These are phyloP conservation scores for Amanita jacksonii DNA, from an alignment of 768 basidiomycete species.

Conservation along the genomic window DNA sequence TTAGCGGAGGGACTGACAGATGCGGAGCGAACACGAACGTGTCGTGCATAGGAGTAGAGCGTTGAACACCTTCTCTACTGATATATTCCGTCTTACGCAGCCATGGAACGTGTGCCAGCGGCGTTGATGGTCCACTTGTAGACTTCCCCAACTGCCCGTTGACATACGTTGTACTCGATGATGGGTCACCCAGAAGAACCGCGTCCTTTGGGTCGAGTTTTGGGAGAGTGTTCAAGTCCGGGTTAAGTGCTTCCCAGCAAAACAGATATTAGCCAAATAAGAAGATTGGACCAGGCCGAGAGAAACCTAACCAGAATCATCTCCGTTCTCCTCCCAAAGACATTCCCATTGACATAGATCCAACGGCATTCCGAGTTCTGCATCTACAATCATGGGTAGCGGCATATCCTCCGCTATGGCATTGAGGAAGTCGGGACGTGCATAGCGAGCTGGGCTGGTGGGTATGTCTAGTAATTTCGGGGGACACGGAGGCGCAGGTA, in stretches of 20 bases:
- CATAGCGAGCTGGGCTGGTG: constrained; percentile 85
- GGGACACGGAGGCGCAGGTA: constrained; percentile 94
- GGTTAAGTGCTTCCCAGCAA: constrained; percentile 41
- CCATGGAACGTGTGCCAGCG: constrained; percentile 74
- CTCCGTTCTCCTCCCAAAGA: constrained; percentile 73
- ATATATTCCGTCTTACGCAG: constrained; percentile 89
- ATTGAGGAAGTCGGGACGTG: constrained; percentile 76
- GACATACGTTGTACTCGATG: constrained; percentile 34
- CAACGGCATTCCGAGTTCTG: constrained; percentile 93
- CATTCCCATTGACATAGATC: constrained; percentile 79
- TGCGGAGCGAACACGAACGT: constrained; percentile 31
- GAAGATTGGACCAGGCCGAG: not conserved
- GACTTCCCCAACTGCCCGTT: constrained; percentile 27
- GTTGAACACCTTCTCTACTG: constrained; percentile 44
- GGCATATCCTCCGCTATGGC: constrained; percentile 72
- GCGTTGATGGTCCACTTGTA: constrained; percentile 31
- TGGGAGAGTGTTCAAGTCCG: constrained; percentile 48
- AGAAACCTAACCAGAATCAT: constrained; percentile 46
- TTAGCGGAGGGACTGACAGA: not conserved
- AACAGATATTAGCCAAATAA: not conserved
- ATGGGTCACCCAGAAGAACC: constrained; percentile 62
- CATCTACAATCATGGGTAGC: constrained; percentile 93
- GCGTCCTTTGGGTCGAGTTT: constrained; percentile 67
- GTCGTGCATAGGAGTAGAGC: constrained; percentile 34
- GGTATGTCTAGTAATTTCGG: constrained; percentile 89